phyloP scores from a whole-genome alignment of 495 filamentous ascomycete species.

The Neurospora terricola region DNA sequence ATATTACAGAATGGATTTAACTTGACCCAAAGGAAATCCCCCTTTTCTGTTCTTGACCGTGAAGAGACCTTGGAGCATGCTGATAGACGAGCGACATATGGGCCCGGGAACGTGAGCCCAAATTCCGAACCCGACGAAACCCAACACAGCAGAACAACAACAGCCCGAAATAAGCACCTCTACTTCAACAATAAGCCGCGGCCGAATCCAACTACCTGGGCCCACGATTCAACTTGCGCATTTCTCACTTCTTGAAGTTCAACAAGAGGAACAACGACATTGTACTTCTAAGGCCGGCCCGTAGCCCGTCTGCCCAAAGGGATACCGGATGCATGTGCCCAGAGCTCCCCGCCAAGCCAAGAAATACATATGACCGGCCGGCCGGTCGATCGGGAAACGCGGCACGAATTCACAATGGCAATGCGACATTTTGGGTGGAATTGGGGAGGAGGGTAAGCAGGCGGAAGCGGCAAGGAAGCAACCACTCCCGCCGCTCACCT shows the following conservation, averaged over 20 bases:
- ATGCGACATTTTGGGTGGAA: neutral
- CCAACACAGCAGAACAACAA: neutral
- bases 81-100: neutral
- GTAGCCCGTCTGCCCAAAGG: neutral
- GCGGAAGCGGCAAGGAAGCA: neutral
- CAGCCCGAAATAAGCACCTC: neutral
- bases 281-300: neutral
- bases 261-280: neutral
- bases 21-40: neutral
- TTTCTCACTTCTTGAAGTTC: neutral
- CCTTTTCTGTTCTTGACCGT: neutral
- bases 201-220: neutral
- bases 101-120: neutral
- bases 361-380: neutral
- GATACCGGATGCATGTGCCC: neutral
- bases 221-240: neutral
- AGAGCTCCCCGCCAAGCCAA: neutral
- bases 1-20: neutral
- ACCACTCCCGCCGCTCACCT: neutral
- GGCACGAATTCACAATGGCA: neutral
- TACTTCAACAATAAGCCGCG: neutral
- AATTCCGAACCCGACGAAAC: neutral
- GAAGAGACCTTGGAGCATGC: neutral
- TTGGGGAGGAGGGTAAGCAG: neutral
- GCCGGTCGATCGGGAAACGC: neutral